Evolutionary conservation across 1,284 basidiomycete genomes (phyloP), one percentile per base, ranked within the genome.

Genomic region (Fistulinella cinereoalba): DNA sequence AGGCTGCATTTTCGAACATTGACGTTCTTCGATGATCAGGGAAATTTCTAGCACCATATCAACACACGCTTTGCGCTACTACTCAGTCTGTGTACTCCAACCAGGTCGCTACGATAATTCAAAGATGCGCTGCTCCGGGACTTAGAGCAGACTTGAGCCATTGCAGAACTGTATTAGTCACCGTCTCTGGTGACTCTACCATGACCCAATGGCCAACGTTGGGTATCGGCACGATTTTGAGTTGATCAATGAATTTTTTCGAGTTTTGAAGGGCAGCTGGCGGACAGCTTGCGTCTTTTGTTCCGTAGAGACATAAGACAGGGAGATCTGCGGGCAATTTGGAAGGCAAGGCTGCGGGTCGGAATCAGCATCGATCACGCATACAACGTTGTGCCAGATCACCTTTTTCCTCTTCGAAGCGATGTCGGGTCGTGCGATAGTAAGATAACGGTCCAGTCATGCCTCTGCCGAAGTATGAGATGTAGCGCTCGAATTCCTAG

Each of bases 391-490:
- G 2, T 19, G 21, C 10, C 2, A 9, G 12, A 56, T 38, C 47
- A 80, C 83, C 77, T 58, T 64, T 61, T 65, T 88, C 85, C 64
- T 88, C 85, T 15, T 83, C 75, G 59, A 76, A 77, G 18, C 83
- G 73, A 47, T 70, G 50, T 51, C 72, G 71, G 15, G 68, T 64
- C 3, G 83, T 85, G 23, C 83, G 75, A 53, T 88, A 88, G 60
- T 86, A 88, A 48, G 82, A 83, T 11, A 86, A 62, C 3, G 85
- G 82, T 0, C 83, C 83, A 19, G 71, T 70, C 79, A 88, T 80
- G n/a, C 77, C 75, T 50, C 72, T 68, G 16, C 64, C 56, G 16
- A 76, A 71, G 47, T 74, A 67, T 11, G 70, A 59, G 15, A 71
- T 18, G 53, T 84, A 80, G 50, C 75, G 74, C 19, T 71, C 56